These are phyloP conservation scores for Dothistroma pini DNA, from an alignment of 2,329 filamentous ascomycete species.

Conservation along the genomic window DNA sequence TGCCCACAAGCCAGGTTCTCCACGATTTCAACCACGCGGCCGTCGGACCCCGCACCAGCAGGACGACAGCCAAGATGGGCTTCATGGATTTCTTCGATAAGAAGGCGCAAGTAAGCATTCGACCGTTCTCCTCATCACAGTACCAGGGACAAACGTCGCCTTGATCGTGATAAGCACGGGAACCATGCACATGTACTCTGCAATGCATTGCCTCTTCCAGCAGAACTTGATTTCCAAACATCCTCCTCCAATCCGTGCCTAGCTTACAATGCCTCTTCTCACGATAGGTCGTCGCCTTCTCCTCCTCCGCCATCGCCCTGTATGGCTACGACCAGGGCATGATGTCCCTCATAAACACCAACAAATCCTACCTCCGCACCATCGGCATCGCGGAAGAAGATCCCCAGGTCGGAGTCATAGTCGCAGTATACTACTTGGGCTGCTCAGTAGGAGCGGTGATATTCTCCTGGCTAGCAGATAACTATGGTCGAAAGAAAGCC, in stretches of 20 bases:
- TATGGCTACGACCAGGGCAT: slow-evolving; percentile 46
- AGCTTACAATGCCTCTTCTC: slow-evolving; percentile 7
- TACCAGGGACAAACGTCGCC: neutral
- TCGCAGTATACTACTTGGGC: slow-evolving; percentile 61
- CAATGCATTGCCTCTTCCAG: slow-evolving; percentile 1
- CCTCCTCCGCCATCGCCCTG: slow-evolving; percentile 52
- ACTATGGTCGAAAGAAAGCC: slow-evolving; percentile 51
- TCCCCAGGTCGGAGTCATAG: slow-evolving; percentile 56
- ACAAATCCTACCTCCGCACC: slow-evolving; percentile 93
- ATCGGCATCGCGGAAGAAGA: slow-evolving; percentile 95
- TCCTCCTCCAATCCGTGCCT: slow-evolving; percentile 47
- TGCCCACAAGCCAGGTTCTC: neutral
- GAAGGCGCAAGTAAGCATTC: slow-evolving; percentile 21
- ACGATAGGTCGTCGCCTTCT: slow-evolving; percentile 50
- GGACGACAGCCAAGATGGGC: slow-evolving; percentile 3
- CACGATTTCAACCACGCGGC: neutral
- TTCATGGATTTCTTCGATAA: slow-evolving; percentile 19
- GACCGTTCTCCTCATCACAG: neutral
- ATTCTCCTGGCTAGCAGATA: slow-evolving; percentile 55
- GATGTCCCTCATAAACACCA: slow-evolving; percentile 56
- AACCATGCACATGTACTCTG: neutral
- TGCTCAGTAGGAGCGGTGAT: slow-evolving; percentile 56
- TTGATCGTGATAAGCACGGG: neutral
- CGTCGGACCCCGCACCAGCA: neutral
- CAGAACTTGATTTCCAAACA: neutral